Evolutionary conservation across 2,329 filamentous ascomycete genomes (phyloP).

Genomic region (Colletotrichum sansevieriae): DNA sequence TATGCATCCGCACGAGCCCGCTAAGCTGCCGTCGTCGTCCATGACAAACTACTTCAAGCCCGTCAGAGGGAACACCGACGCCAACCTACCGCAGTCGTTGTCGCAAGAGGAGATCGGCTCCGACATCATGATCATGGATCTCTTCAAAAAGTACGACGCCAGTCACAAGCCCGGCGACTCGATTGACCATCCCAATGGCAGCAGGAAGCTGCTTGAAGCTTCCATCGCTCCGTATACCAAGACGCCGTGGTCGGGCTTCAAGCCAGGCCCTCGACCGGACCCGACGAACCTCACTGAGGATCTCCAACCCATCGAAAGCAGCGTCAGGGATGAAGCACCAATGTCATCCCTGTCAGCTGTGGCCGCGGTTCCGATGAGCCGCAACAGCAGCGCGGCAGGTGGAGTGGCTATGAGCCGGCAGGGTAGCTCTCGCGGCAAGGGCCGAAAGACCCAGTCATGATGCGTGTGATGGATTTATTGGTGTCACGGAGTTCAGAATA

Average conservation of each 20-base stretch:
- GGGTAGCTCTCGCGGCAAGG: slow-evolving; percentile 64
- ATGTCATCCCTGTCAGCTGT: slow-evolving; percentile 44
- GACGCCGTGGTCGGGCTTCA: slow-evolving; percentile 63
- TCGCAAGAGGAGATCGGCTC: slow-evolving; percentile 65
- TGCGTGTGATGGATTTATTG: slow-evolving; percentile 17
- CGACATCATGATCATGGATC: slow-evolving; percentile 70
- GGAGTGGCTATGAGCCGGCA: slow-evolving; percentile 70
- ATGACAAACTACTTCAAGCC: slow-evolving; percentile 71
- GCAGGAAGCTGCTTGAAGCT: slow-evolving; percentile 68
- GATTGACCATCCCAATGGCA: slow-evolving; percentile 66
- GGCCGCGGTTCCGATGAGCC: slow-evolving; percentile 65
- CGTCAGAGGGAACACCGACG: slow-evolving; percentile 66
- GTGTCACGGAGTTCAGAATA: slow-evolving; percentile 38
- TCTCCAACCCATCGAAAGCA: slow-evolving; percentile 62
- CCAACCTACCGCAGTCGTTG: slow-evolving; percentile 67
- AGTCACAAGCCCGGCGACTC: slow-evolving; percentile 67
- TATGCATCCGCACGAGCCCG: slow-evolving; percentile 65
- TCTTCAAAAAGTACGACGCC: slow-evolving; percentile 68
- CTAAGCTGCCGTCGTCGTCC: slow-evolving; percentile 69
- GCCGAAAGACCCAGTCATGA: slow-evolving; percentile 51
- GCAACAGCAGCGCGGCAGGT: slow-evolving; percentile 65
- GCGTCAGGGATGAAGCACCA: slow-evolving; percentile 56
- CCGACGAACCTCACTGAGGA: slow-evolving; percentile 64
- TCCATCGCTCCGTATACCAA: slow-evolving; percentile 63
- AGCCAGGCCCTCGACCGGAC: slow-evolving; percentile 59